Evolutionary conservation across 495 filamentous ascomycete genomes (phyloP).

Genomic region (Platismatia glauca): DNA sequence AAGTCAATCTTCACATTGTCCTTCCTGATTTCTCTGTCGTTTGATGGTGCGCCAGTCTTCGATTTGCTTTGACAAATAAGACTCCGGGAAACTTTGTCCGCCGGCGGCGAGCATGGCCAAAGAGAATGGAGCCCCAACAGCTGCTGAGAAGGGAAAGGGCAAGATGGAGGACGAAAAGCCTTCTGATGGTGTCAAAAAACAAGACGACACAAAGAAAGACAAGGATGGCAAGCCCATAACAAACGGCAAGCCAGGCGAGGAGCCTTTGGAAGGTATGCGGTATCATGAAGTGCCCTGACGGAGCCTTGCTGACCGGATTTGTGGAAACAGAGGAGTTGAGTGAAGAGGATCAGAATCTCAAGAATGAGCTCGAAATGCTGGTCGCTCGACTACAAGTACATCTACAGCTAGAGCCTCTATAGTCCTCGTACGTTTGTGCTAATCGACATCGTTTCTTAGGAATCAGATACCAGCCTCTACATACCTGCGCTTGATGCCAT

Average conservation of each 20-base stretch:
- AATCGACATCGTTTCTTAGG: slow-evolving; percentile 41
- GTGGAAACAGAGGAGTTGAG: slow-evolving; percentile 70
- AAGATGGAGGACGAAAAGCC: slow-evolving; percentile 63
- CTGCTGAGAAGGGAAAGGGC: slow-evolving; percentile 90
- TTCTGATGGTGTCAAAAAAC: slow-evolving; percentile 50
- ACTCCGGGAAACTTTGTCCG: background rate
- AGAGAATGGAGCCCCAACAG: slow-evolving; percentile 76
- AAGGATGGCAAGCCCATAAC: slow-evolving; percentile 57
- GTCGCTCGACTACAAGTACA: slow-evolving; percentile 85
- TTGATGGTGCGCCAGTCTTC: background rate
- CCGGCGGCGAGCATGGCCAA: slow-evolving; percentile 61
- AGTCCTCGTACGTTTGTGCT: background rate
- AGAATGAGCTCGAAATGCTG: slow-evolving; percentile 96
- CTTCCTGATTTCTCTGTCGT: background rate
- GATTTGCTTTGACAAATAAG: background rate
- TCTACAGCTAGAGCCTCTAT: background rate
- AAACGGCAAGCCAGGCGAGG: slow-evolving; percentile 68
- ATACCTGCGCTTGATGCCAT: slow-evolving; percentile 87
- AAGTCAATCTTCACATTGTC: background rate
- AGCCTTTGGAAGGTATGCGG: slow-evolving; percentile 46
- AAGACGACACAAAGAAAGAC: slow-evolving; percentile 56
- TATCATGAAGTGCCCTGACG: background rate
- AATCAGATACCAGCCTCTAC: slow-evolving; percentile 79
- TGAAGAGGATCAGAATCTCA: slow-evolving; percentile 96
- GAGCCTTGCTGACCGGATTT: slow-evolving; percentile 15